Conservation (phyloP, 495 filamentous ascomycete species). For the Neurospora intermedia region DNA sequence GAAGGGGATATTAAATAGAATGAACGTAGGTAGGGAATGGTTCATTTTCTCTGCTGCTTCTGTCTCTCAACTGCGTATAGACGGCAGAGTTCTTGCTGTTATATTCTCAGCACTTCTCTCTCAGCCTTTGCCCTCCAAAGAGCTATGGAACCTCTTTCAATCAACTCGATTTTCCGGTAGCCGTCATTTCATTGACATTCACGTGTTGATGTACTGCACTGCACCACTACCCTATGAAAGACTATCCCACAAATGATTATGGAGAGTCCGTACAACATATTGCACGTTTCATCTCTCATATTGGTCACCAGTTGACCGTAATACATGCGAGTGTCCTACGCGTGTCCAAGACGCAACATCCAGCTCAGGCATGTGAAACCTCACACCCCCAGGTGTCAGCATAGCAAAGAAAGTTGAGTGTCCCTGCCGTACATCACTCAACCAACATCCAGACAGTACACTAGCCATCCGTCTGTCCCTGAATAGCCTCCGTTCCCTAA, state of each 20-base stretch:
- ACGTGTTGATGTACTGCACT: no score
- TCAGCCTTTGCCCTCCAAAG: no score
- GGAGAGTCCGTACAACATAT: neutral
- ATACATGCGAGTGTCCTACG: neutral
- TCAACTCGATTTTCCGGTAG: no score
- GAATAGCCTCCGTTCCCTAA: neutral
- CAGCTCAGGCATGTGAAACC: neutral
- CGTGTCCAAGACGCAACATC: neutral
- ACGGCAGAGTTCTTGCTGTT: no score
- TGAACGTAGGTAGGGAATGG: no score
- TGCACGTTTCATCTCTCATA: neutral
- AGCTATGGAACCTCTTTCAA: no score
- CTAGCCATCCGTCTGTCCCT: neutral
- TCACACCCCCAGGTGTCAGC: neutral
- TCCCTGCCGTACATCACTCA: neutral
- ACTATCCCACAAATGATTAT: neutral
- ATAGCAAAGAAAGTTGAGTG: neutral
- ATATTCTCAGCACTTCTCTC: no score
- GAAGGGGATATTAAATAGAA: no score
- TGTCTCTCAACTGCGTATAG: no score
- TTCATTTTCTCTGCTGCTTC: no score
- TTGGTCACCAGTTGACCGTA: no score
- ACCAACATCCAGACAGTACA: neutral
- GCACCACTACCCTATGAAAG: neutral
- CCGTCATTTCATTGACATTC: neutral